Conservation (phyloP, 179 eudicot genomes). For the Beta macrorhiza region DNA sequence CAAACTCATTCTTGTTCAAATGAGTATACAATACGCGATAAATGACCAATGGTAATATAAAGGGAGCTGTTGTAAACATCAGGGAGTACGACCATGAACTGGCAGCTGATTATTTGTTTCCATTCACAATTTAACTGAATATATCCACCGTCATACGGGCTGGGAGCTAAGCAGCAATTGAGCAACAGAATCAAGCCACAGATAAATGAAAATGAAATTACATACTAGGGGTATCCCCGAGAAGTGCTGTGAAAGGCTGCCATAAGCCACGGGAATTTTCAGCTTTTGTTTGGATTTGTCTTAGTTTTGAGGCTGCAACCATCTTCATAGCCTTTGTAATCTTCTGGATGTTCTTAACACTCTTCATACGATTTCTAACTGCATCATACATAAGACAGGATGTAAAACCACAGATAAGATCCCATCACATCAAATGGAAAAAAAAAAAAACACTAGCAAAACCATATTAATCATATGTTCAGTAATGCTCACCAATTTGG, state of each 20-base stretch:
- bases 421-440: not conserved
- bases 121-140: not conserved
- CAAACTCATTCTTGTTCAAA: not conserved
- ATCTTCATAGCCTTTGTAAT: constrained; percentile 99
- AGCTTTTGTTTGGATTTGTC: constrained; percentile 80
- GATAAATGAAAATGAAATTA: not conserved
- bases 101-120: not conserved
- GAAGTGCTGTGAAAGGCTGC: constrained; percentile 99
- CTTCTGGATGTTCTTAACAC: constrained; percentile 92
- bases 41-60: not conserved
- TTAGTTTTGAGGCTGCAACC: constrained; percentile 99
- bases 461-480: not conserved
- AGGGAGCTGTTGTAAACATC: not conserved
- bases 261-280: constrained; percentile 97
- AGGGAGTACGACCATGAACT: too few relatives aligned
- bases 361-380: constrained; percentile 96
- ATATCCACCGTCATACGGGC: not conserved
- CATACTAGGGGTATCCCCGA: constrained; percentile 94
- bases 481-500: constrained; percentile 60
- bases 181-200: not conserved
- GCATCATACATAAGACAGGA: constrained; percentile 30
- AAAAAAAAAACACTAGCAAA: not conserved
- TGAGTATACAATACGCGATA: not conserved
- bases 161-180: not conserved
- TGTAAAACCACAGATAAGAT: constrained; percentile 12